Conservation (phyloP, 257 asterid species). For the Coffea eugenioides region DNA sequence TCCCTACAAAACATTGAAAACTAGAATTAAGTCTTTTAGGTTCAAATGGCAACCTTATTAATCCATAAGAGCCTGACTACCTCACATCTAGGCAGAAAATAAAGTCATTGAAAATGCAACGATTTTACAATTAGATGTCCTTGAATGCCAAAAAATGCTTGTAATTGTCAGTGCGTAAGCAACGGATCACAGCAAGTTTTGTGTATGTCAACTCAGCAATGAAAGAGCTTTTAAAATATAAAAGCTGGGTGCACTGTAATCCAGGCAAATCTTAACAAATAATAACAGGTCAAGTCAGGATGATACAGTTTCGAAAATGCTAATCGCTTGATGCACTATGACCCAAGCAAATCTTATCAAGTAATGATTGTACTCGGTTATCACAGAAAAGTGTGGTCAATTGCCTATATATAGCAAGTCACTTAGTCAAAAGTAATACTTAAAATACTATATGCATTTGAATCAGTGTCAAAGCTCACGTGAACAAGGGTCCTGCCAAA, state of each 20-base stretch:
- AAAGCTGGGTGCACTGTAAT: background rate
- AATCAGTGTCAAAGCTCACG: slow-evolving; percentile 34
- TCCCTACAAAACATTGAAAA: background rate
- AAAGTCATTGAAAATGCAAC: background rate
- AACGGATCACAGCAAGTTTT: background rate
- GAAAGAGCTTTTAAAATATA: background rate
- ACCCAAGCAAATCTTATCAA: background rate
- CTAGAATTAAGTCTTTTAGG: background rate
- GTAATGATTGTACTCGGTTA: too few species aligned
- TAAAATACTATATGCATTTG: background rate
- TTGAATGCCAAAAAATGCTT: background rate
- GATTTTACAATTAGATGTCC: background rate
- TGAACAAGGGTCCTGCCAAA: slow-evolving; percentile 88
- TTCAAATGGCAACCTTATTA: background rate
- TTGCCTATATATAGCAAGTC: background rate
- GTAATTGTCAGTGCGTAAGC: background rate
- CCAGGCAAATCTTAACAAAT: background rate
- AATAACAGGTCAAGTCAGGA: background rate
- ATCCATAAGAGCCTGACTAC: background rate
- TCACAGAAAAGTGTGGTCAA: background rate
- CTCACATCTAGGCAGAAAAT: background rate
- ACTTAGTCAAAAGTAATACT: background rate
- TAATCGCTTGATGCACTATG: background rate
- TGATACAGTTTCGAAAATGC: background rate
- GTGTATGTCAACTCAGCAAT: background rate